Base-by-base conservation (phyloP, 192 early-diverging fungal genomes). In the Podila horticola region DNA sequence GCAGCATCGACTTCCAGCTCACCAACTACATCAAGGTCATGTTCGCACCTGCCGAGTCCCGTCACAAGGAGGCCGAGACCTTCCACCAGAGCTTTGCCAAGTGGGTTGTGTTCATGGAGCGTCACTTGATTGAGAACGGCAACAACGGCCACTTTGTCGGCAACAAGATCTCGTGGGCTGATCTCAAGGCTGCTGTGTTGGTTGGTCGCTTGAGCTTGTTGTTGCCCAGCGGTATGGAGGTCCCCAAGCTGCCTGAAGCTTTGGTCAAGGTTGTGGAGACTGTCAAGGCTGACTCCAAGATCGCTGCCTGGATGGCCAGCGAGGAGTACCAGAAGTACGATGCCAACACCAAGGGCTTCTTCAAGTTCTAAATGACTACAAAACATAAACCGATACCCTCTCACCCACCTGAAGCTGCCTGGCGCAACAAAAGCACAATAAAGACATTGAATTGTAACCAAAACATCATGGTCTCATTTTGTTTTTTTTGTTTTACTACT, bases 121-220 rank as follows among this genome's bases (percentile, higher is more conserved):
- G 15, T 11, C 55, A 41, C 30, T 48, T 83, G 63, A 41, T 11
- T 0, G 66, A 28, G 8, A 49, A 71, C 13, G 67, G 57, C 2
- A 58, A 17, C 30, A 76, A 58, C 34, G 81, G 81, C 3, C 57
- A 83, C 28, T 75, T 75, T 59, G 22, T 74, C 2, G 79, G 73
- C 7, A 29, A 69, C 58, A 38, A 19, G 60, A 20, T 57, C n/a
- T 45, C 82, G 8, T 66, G 75, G 68, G 73, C 82, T 2, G 82
- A 83, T 64, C 12, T 83, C 49, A 58, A 65, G 45, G 22, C 31
- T 7, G 29, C 49, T 2, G 10, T 67, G 33, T 22, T 71, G 38
- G 29, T 77, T 5, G 58, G 66, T 24, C n/a, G 63, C 4, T 15
- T 77, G 29, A 19, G 65, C 57, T 24, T 71, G 20, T 57, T 77